Evolutionary conservation across 2,329 filamentous ascomycete genomes (phyloP).

Genomic region (Cordyceps cateniannulata): DNA sequence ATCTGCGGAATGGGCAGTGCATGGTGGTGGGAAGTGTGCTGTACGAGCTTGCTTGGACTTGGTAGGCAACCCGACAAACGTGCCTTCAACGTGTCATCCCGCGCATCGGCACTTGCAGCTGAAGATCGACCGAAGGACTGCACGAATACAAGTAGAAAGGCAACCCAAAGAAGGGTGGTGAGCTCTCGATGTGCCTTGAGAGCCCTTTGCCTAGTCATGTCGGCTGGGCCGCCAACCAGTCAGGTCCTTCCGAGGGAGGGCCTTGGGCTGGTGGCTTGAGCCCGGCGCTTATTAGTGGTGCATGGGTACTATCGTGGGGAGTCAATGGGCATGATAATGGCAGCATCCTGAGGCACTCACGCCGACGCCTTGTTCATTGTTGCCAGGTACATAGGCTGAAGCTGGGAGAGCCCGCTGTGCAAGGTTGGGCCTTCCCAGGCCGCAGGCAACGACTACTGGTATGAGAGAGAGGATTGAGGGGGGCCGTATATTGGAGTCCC

Average conservation of each 20-base stretch:
- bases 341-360: slow-evolving; percentile 1
- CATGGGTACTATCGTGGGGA: not conserved
- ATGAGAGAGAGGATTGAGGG: not conserved
- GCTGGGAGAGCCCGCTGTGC: not conserved
- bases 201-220: not conserved
- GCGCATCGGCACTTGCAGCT: slow-evolving; percentile 10
- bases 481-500: not conserved
- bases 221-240: not conserved
- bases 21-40: slow-evolving; percentile 4
- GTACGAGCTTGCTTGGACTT: not conserved
- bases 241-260: not conserved
- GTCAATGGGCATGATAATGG: not conserved
- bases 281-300: slow-evolving; percentile 4
- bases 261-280: slow-evolving; percentile 8
- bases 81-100: slow-evolving; percentile 5
- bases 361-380: not conserved
- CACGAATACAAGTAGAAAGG: not conserved
- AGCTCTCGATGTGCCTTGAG: slow-evolving; percentile 4
- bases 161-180: not conserved
- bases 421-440: not conserved
- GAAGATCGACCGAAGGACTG: slow-evolving; percentile 1
- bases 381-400: not conserved
- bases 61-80: slow-evolving; percentile 1
- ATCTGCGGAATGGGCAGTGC: not conserved
- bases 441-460: not conserved